Conservation (phyloP, 805 yeast genomes). For the Torulaspora gathmanii region DNA sequence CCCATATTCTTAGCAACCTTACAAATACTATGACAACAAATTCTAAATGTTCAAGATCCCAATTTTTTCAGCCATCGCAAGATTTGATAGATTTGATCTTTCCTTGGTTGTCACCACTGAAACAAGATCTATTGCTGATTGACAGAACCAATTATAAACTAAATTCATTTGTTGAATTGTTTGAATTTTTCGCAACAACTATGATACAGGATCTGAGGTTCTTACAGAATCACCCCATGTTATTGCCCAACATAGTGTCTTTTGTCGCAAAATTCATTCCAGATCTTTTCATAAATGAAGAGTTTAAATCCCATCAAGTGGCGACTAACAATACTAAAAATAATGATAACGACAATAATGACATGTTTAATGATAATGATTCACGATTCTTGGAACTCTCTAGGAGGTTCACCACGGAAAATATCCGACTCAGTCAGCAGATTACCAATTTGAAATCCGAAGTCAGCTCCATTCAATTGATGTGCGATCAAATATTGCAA, state of each 20-base stretch:
- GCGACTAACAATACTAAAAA: not conserved
- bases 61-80: conserved; percentile 23
- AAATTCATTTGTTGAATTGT: conserved; percentile 32
- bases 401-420: conserved; percentile 30
- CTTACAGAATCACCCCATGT: conserved; percentile 22
- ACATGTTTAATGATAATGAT: conserved; percentile 1
- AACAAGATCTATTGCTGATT: conserved; percentile 24
- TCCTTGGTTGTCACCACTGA: conserved; percentile 33
- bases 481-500: conserved; percentile 30
- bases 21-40: conserved; percentile 1
- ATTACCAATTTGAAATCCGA: conserved; percentile 29
- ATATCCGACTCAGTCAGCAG: conserved; percentile 31
- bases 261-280: conserved; percentile 32
- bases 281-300: conserved; percentile 23
- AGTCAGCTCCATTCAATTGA: conserved; percentile 22
- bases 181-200: conserved; percentile 31
- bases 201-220: conserved; percentile 32
- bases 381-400: conserved; percentile 26
- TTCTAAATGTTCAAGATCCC: conserved; percentile 18
- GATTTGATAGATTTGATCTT: conserved; percentile 26
- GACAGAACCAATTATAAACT: conserved; percentile 34
- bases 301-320: conserved; percentile 16
- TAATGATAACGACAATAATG: conserved; percentile 8
- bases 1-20: conserved; percentile 5
- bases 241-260: conserved; percentile 29